Evolutionary conservation across 73 alveolate species (phyloP).

Genomic region (Blepharisma stoltei): DNA sequence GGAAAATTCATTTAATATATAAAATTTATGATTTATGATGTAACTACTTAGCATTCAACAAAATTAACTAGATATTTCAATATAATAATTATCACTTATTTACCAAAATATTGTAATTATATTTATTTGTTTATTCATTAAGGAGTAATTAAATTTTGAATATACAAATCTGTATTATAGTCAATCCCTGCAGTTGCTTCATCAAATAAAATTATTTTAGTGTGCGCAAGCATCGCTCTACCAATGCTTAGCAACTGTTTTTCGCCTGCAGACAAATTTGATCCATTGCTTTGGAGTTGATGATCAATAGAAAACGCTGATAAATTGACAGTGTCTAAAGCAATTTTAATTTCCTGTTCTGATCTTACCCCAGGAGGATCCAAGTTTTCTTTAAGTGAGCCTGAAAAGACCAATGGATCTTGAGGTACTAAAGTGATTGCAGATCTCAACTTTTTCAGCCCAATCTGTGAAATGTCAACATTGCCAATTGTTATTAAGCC

Average conservation of each 20-base stretch:
- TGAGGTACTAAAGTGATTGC: slow-evolving; percentile 82
- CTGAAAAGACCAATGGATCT: slow-evolving; percentile 76
- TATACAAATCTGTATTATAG: slow-evolving; percentile 68
- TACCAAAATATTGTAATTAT: no score
- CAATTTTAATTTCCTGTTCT: slow-evolving; percentile 51
- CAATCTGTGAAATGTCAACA: slow-evolving; percentile 56
- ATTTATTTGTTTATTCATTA: slow-evolving; percentile 30
- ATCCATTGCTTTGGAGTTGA: slow-evolving; percentile 27
- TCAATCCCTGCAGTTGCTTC: slow-evolving; percentile 94
- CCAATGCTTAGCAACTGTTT: slow-evolving; percentile 72
- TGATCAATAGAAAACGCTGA: slow-evolving; percentile 24
- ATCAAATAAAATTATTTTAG: slow-evolving; percentile 76
- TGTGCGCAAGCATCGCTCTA: slow-evolving; percentile 67
- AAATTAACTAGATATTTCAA: no score
- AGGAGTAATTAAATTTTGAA: slow-evolving; percentile 65
- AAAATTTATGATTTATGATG: no score
- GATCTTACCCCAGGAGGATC: slow-evolving; percentile 66
- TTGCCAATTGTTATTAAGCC: slow-evolving; percentile 71
- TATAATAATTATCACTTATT: no score
- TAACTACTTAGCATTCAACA: no score
- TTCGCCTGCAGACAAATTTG: slow-evolving; percentile 76
- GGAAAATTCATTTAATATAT: no score
- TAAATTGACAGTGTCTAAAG: slow-evolving; percentile 53
- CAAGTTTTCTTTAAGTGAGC: slow-evolving; percentile 69
- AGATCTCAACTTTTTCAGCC: slow-evolving; percentile 69